These are phyloP conservation scores for Zymoseptoria pseudotritici DNA, from an alignment of 2,329 filamentous ascomycete genomes.

Conservation along the genomic window DNA sequence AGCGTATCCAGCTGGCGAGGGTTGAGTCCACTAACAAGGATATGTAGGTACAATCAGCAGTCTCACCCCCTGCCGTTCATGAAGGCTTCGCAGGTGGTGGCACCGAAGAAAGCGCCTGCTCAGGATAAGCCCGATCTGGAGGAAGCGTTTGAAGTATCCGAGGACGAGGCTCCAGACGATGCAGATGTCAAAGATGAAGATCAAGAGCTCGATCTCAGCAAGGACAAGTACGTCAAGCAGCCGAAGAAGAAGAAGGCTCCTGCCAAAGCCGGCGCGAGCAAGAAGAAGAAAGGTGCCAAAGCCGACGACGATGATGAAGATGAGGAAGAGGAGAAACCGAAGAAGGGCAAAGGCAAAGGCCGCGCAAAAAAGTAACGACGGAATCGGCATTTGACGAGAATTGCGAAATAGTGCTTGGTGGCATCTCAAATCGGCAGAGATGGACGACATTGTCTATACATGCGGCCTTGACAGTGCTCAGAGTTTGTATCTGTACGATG, in stretches of 20 bases:
- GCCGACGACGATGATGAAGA: slow-evolving; percentile 42
- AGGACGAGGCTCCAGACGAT: slow-evolving; percentile 50
- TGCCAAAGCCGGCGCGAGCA: slow-evolving; percentile 37
- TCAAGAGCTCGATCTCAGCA: slow-evolving; percentile 76
- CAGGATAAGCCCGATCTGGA: slow-evolving; percentile 86
- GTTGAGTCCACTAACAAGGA: slow-evolving; percentile 14
- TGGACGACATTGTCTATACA: background rate
- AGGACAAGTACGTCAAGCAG: slow-evolving; percentile 93
- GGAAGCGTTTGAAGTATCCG: slow-evolving; percentile 89
- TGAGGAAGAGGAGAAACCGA: slow-evolving; percentile 29
- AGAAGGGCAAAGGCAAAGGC: slow-evolving; percentile 37
- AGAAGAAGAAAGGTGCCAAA: slow-evolving; percentile 65
- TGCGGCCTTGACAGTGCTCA: background rate
- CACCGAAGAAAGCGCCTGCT: slow-evolving; percentile 61
- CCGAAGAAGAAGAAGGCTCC: slow-evolving; percentile 64
- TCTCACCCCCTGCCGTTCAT: slow-evolving; percentile 91
- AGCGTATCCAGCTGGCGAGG: background rate
- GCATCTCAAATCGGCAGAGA: background rate
- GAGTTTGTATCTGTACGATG: background rate
- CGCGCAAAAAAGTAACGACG: slow-evolving; percentile 35
- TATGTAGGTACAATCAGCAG: slow-evolving; percentile 68
- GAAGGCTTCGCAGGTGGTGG: slow-evolving; percentile 73
- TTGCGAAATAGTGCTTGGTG: background rate
- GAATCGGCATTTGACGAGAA: slow-evolving; percentile 24
- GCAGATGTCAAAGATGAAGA: slow-evolving; percentile 40